Evolutionary conservation across 768 basidiomycete genomes (phyloP), one percentile per base, ranked within the genome.

Genomic region (Auriculariales sp.): DNA sequence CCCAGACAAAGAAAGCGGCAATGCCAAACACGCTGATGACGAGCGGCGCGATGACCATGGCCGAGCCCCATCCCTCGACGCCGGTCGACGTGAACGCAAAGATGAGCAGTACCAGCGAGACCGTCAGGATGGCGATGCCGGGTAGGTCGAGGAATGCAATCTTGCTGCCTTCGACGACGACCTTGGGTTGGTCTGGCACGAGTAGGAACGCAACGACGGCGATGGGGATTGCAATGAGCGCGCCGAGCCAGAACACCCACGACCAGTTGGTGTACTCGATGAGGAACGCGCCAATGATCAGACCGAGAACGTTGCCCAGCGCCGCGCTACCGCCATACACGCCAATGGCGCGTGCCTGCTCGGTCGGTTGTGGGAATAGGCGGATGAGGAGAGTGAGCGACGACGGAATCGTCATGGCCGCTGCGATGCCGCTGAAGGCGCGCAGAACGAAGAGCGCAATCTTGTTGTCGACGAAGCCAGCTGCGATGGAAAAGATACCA

Each of bases 241-340:
- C 66, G 30, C 66, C 59, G 51, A 71, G 66, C 59, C 70, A 75
- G 57, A 78, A 77, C 19, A 75, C 65, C 75, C 74, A 75, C 27
- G 57, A 64, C 62, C 70, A 77, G 10, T 68, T 65, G 2, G 61
- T 60, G 28, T 59, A 66, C 34, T 63, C 55, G 2, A 68, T 66
- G 34, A 74, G 63, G 14, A 69, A 22, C 1, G 70, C 72, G 10
- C 73, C 73, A 15, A 72, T 64, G 24, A 71, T 48, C 15, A 71
- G 57, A 1, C 71, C 71, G 34, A 67, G 51, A 4, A 70, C 55
- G 56, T 73, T 72, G 15, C 71, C 74, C 28, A 73, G 48, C 2
- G 66, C 71, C 19, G 70, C 73, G 45, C 66, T 63, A 11, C 69
- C 66, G 46, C 71, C 72, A 52, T 75, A 70, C 1, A 71, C 52